Conservation (phyloP, 805 yeast genomes). For the Cyberlindnera amylophila region DNA sequence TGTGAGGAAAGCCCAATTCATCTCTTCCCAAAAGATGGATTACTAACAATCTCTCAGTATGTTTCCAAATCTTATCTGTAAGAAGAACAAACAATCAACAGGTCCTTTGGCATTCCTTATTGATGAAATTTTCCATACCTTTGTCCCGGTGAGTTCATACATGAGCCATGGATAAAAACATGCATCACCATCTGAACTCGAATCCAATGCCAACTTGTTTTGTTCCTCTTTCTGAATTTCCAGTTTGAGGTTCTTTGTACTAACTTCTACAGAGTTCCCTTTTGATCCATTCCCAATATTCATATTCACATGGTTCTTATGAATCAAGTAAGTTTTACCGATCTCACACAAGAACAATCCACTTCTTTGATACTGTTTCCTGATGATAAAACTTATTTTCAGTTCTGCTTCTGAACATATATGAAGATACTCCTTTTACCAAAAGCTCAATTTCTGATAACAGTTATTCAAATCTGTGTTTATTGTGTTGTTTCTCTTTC, state of each 20-base stretch:
- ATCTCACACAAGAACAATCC: too few relatives aligned
- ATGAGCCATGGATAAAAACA: constrained; percentile 82
- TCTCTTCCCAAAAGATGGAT: not conserved
- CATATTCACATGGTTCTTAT: not conserved
- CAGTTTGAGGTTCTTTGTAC: not conserved
- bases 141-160: constrained; percentile 46
- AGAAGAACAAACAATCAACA: too few relatives aligned
- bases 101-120: not conserved
- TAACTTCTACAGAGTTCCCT: constrained; percentile 1
- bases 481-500: too few relatives aligned
- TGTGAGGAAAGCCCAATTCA: not conserved
- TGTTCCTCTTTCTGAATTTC: not conserved
- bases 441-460: constrained; percentile 37
- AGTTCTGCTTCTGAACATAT: constrained; percentile 96
- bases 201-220: not conserved
- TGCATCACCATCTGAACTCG: constrained; percentile 95
- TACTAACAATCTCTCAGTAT: constrained; percentile 9
- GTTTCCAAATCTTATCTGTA: not conserved
- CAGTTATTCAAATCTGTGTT: not conserved
- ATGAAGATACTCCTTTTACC: constrained; percentile 77
- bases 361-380: constrained; percentile 12
- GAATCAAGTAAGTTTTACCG: too few relatives aligned
- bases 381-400: constrained; percentile 67
- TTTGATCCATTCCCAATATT: not conserved
- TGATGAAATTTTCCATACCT: constrained; percentile 23